These are phyloP conservation scores for Hibiscus syriacus DNA, from an alignment of 345 rosid species.

Conservation along the genomic window DNA sequence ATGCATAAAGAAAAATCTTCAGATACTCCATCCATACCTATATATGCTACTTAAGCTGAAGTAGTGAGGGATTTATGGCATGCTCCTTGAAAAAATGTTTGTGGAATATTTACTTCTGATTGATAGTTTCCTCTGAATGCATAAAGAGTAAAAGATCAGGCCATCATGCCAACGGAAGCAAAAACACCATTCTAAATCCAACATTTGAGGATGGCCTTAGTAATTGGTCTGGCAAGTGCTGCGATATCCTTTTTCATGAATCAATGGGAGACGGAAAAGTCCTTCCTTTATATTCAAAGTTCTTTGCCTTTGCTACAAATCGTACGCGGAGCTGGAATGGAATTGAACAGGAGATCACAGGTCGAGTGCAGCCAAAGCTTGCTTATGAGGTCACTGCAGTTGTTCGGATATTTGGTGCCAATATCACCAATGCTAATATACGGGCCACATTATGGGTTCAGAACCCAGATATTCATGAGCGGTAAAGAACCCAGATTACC, in stretches of 20 bases:
- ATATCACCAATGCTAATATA: conserved; percentile 41
- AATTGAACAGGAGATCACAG: conserved; percentile 79
- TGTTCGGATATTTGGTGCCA: conserved; percentile 60
- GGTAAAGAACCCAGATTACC: too few species aligned
- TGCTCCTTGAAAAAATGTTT: background rate
- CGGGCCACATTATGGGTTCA: conserved; percentile 78
- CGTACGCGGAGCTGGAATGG: conserved; percentile 82
- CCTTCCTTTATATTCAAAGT: conserved; percentile 44
- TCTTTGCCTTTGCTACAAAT: conserved; percentile 61
- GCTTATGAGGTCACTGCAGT: conserved; percentile 59
- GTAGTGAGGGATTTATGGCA: background rate
- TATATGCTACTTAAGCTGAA: too few species aligned
- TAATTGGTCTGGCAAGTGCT: conserved; percentile 80
- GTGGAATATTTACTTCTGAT: background rate
- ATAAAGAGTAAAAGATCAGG: conserved; percentile 13
- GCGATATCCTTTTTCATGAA: conserved; percentile 53
- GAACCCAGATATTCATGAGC: conserved; percentile 60
- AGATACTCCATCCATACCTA: too few species aligned
- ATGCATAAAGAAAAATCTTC: too few species aligned
- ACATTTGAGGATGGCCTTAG: conserved; percentile 62
- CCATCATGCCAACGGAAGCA: conserved; percentile 20
- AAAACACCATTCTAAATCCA: conserved; percentile 61
- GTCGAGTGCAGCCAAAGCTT: conserved; percentile 53
- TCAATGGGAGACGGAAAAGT: conserved; percentile 62
- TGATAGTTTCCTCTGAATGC: background rate